Evolutionary conservation across 2,329 filamentous ascomycete species (phyloP), one percentile per base, ranked within the genome.

Genomic region (Alternaria arbusti): DNA sequence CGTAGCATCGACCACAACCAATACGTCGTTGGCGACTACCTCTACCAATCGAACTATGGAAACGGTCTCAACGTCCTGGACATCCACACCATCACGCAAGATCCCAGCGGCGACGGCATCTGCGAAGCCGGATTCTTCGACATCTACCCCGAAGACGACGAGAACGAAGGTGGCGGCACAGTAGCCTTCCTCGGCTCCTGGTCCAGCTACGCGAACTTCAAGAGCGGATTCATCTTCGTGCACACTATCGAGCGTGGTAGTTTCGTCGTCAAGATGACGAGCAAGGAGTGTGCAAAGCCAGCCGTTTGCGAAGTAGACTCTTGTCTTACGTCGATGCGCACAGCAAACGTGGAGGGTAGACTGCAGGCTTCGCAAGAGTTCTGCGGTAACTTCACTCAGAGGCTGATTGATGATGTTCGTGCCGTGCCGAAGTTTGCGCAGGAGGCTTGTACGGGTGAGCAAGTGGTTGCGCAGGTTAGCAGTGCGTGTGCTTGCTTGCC

Each of bases 1-100:
- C 70, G 72, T 6, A 65, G 71, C 2, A 81, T 83, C 52, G 81
- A 83, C 61, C 81, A 83, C 73, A 83, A 83, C 70, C 81, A 83
- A 67, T 83, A 83, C 61, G 64, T 82, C 40, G 69, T 76, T 13
- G 72, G 79, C 26, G 77, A 77, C 3, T 70, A 74, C 45, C 65
- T 71, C 12, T 83, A 81, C 71, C 79, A 82, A 63, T 76, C 72
- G 51, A 81, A 82, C 69, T 82, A 82, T 59, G 79, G 78, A 25
- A 70, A 69, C 11, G 80, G 80, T 17, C 71, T 81, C n/a, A 77
- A 73, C 5, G 74, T 81, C 32, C 61, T 75, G 9, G 80, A 81
- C 57, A 71, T 82, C 36, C 69, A 71, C 22, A 77, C 74, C 54
- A 78, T 83, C 47, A 74, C 78, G 2, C 65, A 72, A 13, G 79